These are phyloP conservation scores for Fraxinus albicans DNA, from an alignment of 305 asterid species.

Conservation along the genomic window DNA sequence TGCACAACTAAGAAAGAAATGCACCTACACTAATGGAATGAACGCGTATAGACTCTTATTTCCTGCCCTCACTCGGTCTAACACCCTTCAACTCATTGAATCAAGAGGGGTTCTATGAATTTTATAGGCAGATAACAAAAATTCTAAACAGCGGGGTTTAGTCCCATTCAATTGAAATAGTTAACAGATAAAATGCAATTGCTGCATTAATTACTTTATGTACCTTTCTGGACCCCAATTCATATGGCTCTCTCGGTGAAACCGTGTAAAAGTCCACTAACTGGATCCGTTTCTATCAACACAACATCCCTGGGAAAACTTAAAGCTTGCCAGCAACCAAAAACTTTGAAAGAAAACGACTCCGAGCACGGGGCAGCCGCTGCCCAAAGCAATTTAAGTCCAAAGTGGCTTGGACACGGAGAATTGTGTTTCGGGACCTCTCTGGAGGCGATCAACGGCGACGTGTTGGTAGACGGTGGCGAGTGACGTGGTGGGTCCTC, in stretches of 20 bases:
- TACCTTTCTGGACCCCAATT: background rate
- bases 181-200: background rate
- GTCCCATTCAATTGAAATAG: background rate
- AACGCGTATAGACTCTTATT: background rate
- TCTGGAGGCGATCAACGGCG: background rate
- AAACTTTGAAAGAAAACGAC: background rate
- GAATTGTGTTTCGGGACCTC: background rate
- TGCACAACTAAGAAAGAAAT: background rate
- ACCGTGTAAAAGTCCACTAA: background rate
- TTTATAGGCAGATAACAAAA: background rate
- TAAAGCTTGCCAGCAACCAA: background rate
- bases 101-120: background rate
- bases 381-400: background rate
- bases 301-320: background rate
- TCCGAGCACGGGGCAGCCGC: background rate
- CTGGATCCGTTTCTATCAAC: background rate
- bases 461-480: background rate
- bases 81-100: background rate
- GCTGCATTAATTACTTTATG: background rate
- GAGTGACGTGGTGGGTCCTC: background rate
- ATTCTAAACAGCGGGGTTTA: background rate
- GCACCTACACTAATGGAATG: background rate
- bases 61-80: background rate
- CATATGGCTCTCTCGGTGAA: background rate
- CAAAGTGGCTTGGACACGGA: background rate